Conservation (phyloP, 176 grass and related monocot species). For the Oryza glumipatula region DNA sequence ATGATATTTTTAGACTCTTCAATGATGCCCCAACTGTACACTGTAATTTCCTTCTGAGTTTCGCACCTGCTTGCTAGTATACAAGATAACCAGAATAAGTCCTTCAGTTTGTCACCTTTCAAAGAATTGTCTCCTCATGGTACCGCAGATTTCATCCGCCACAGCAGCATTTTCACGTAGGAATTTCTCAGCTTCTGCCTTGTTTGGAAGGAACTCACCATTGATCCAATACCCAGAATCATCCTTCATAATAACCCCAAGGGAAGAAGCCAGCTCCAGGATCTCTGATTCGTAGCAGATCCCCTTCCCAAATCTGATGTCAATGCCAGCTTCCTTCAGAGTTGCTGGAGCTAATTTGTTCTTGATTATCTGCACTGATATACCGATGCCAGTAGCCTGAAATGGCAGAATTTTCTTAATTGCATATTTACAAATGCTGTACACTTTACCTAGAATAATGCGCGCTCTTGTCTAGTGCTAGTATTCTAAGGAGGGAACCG, state of each 20-base stretch:
- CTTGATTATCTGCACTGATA: constrained; percentile 80
- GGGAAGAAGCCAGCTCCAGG: constrained; percentile 69
- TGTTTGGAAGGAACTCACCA: constrained; percentile 46
- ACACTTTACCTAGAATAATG: background rate
- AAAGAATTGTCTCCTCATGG: constrained; percentile 60
- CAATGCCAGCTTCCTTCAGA: constrained; percentile 73
- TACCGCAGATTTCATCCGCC: constrained; percentile 54
- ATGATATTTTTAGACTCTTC: background rate
- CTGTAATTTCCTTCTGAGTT: constrained; percentile 1
- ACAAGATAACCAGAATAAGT: background rate
- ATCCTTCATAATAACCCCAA: constrained; percentile 67
- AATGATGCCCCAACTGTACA: constrained; percentile 10
- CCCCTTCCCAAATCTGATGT: constrained; percentile 81
- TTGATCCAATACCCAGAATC: constrained; percentile 83
- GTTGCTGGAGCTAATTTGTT: constrained; percentile 83
- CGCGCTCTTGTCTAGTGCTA: background rate
- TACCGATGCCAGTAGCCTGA: constrained; percentile 73
- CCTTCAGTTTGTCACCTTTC: constrained; percentile 36
- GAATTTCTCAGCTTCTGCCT: constrained; percentile 69
- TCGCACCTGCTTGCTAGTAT: background rate
- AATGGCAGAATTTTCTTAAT: background rate
- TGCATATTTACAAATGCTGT: background rate
- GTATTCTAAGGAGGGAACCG: background rate
- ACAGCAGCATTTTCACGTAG: constrained; percentile 56
- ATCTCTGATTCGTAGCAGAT: constrained; percentile 77